A percentile compares a stretch with the other conserved stretches of the same genome.
These are phyloP conservation scores for Groenewaldozyma auringiensis DNA, from an alignment of 1,139 yeast species.

Conservation along the genomic window DNA sequence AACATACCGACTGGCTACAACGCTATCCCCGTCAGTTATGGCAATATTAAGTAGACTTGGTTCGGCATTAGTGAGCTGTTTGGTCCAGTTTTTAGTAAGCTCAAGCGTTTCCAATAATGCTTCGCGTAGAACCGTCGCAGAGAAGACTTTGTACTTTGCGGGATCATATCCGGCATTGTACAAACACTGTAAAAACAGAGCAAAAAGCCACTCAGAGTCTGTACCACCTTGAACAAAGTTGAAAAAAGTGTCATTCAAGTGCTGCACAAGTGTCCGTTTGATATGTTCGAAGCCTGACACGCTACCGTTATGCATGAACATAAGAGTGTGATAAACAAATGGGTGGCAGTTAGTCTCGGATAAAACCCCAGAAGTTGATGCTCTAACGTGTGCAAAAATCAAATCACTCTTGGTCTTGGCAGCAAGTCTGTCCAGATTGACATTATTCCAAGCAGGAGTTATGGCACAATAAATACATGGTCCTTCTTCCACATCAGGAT, in stretches of 20 bases:
- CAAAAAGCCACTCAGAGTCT: conserved; percentile 93
- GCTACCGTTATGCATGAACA: conserved; percentile 98
- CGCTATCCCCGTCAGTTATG: conserved; percentile 86
- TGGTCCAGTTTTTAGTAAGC: conserved; percentile 61
- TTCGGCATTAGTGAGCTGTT: conserved; percentile 47
- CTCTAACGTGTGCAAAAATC: conserved; percentile 93
- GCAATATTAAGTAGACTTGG: conserved; percentile 91
- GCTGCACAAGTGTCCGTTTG: conserved; percentile 63
- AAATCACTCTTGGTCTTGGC: conserved; percentile 76
- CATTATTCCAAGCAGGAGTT: conserved; percentile 97
- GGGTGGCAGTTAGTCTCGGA: conserved; percentile 97
- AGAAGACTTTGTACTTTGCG: conserved; percentile 35
- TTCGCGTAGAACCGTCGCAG: conserved; percentile 55
- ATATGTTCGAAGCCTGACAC: conserved; percentile 65
- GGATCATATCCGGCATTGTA: conserved; percentile 74
- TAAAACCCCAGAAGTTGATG: conserved; percentile 89
- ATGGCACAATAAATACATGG: conserved; percentile 89
- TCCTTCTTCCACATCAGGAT: conserved; percentile 46
- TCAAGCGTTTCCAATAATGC: conserved; percentile 72
- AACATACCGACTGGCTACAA: conserved; percentile 81
- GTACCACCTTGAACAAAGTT: conserved; percentile 84
- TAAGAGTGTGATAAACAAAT: conserved; percentile 68
- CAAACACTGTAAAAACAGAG: conserved; percentile 72
- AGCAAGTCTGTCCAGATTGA: conserved; percentile 76
- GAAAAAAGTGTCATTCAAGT: conserved; percentile 73